Base-by-base conservation (phyloP, 257 asterid genomes). In the Fraxinus americana region DNA sequence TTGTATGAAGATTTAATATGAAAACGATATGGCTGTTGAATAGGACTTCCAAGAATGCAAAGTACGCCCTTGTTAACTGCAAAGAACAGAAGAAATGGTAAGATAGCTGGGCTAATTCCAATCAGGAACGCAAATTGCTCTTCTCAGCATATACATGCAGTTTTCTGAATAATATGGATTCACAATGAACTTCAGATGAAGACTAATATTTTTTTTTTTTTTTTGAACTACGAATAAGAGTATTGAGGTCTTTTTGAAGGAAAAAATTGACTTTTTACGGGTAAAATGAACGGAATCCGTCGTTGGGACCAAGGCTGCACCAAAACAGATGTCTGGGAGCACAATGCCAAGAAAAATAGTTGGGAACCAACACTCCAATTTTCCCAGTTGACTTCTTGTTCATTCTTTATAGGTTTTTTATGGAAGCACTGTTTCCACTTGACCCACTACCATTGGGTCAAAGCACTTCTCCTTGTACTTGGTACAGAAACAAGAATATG, bases 61-160 rank as follows among this genome's bases (percentile, higher is more conserved):
- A 95, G 87, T 95, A 95, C 67, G 98, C 98, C 91, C 75, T 94
- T 78, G 98, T 89, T 75, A 95, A 89, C 99, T 95, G 97, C 84
- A 88, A 83, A 67, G 74, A 63, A 71, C 23, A 72, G 74, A 70
- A 67, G 65, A 41, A 35, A n/a, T 71, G 75, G 5, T 23, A 27
- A 63, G 5, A 63, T 25, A 5, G 21, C 71, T 48, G 4, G 27
- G 34, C 34, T 25, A 25, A 63, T 63, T 27, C 35, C 19, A 3
- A 63, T 63, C 34, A 63, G 69, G 69, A 54, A 63, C 13, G 0
- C 7, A 63, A 27, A 23, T 63, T 63, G 69, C 32, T 63, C 27
- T 63, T 25, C 69, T 23, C 7, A 63, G 69, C 19, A 63, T n/a
- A 61, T 61, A 63, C 32, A 3, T 63, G 35, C 32, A 63, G 16